Evolutionary conservation across 1,139 yeast species (phyloP).

Genomic region (Pichia terricola): DNA sequence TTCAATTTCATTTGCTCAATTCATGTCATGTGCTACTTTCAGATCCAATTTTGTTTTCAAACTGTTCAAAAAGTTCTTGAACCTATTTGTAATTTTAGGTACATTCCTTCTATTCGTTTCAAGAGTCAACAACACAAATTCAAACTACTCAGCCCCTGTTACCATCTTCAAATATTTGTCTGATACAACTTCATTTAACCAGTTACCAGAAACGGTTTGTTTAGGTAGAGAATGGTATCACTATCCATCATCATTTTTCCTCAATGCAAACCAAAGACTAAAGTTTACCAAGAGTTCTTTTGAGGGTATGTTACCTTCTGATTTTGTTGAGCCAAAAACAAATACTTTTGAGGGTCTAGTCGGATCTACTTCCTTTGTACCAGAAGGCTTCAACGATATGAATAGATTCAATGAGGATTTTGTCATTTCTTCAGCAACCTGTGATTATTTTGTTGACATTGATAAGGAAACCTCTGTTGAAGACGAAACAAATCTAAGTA

Average conservation of each 20-base stretch:
- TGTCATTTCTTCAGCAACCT: slow-evolving; percentile 31
- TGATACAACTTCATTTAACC: slow-evolving; percentile 7
- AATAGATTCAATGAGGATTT: slow-evolving; percentile 53
- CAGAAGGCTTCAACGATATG: slow-evolving; percentile 63
- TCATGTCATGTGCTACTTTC: slow-evolving; percentile 19
- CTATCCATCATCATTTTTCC: slow-evolving; percentile 78
- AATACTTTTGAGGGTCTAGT: slow-evolving; percentile 17
- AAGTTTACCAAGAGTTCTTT: slow-evolving; percentile 70
- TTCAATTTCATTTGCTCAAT: slow-evolving; percentile 51
- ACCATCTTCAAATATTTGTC: slow-evolving; percentile 30
- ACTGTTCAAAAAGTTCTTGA: slow-evolving; percentile 7
- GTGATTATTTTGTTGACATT: slow-evolving; percentile 57
- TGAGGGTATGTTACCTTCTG: slow-evolving; percentile 83
- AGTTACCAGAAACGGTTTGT: slow-evolving; percentile 46
- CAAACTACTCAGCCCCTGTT: slow-evolving; percentile 56
- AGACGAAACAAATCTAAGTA: slow-evolving; percentile 24
- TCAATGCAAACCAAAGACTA: slow-evolving; percentile 46
- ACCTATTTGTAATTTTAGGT: slow-evolving; percentile 1
- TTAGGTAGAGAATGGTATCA: slow-evolving; percentile 94
- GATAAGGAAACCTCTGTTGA: slow-evolving; percentile 28
- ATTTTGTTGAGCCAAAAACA: slow-evolving; percentile 44
- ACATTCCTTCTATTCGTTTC: slow-evolving; percentile 6
- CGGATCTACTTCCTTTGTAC: slow-evolving; percentile 34
- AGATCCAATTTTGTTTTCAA: slow-evolving; percentile 1
- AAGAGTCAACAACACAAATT: slow-evolving; percentile 39